Base-by-base conservation (phyloP, 2,329 filamentous ascomycete genomes). In the Trichoderma koningiopsis region DNA sequence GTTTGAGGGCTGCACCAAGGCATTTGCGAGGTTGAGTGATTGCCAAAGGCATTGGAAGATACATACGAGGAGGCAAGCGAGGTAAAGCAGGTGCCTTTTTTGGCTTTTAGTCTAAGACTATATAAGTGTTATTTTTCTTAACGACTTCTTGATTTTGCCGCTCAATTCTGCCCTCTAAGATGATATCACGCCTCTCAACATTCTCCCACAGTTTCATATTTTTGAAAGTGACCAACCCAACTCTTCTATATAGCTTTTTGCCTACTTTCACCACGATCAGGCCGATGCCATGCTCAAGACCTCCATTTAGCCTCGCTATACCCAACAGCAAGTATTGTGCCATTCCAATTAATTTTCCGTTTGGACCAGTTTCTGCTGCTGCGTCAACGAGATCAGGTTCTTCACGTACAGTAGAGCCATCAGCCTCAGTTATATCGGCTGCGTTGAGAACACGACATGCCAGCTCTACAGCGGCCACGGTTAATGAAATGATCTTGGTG, bases 31-130 rank as follows among this genome's bases (percentile, higher is more conserved):
- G 24, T 7, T 43, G 27, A 65, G 13, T 5, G 62, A 65, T 16
- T 56, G 52, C 2, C 52, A 56, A 31, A 56, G 62, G 13, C 62
- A 65, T 37, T 35, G 55, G 52, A 56, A 33, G 35, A 56, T 65
- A 24, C 62, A 65, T 31, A n/a, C 33, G n/a, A 56, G 52, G 2
- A 56, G 27, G n/a, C 24, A 27, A 4, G 52, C 1, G 14, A 55
- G 22, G 29, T 55, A 22, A 55, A 27, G 8, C 3, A 55, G 14
- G 14, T 19, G 13, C 0, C 8, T 7, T 19, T 55, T 2, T 55
- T 29, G 14, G 3, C 29, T 7, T 11, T 13, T 49, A 22, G 4
- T 49, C 47, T 22, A 5, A 13, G n/a, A 49, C 8, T 22, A 49
- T 49, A 22, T 22, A 49, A 11, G 10, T 33, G 10, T 33, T 33